Evolutionary conservation across 495 filamentous ascomycete genomes (phyloP), one percentile per base, ranked within the genome.

Genomic region (Tetracladium marchalianum): DNA sequence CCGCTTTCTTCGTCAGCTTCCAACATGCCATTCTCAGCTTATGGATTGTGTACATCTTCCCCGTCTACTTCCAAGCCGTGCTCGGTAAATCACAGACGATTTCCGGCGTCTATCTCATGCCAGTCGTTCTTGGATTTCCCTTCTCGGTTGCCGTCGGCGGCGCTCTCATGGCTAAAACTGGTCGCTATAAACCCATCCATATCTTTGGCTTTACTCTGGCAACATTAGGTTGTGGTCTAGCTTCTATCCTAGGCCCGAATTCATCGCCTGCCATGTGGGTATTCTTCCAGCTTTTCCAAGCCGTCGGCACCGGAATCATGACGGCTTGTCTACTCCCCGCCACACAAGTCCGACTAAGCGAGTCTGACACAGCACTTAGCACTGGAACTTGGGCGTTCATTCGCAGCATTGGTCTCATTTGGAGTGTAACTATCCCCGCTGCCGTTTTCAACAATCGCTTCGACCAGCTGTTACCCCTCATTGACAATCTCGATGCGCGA

Each of bases 21-120:
- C 61, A 73, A 46, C 82, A 87, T 52, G 75, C 73, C 31, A 73
- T 80, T 50, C 75, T 82, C 45, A 86, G 87, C 67, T 82, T 86
- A 52, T 66, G 76, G 1, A 75, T 73, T 19, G 70, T 73, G 46
- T 88, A 87, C 69, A 87, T 80, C 56, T 70, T 90, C n/a, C 85
- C 85, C 0, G 70, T 90, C 34, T 88, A 87, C 64, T 84, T 84
- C 65, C 82, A 87, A 57, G 73, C 77, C 19, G 83, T 87, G n/a
- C 75, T 87, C 7, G 77, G 83, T 2, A 75, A 77, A 5, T 66
- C 73, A 15, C 82, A 85, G 0, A 75, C 92, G 47, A 59, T 82
- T 5, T 82, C 78, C 32, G 88, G 87, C 27, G 81, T 93, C 33
- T 85, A 86, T 56, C 66, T 7, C 16, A 72, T 94, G 12, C 83